phyloP scores from a whole-genome alignment of 768 basidiomycete genomes.

The Chalciporus pseudorubinellus region DNA sequence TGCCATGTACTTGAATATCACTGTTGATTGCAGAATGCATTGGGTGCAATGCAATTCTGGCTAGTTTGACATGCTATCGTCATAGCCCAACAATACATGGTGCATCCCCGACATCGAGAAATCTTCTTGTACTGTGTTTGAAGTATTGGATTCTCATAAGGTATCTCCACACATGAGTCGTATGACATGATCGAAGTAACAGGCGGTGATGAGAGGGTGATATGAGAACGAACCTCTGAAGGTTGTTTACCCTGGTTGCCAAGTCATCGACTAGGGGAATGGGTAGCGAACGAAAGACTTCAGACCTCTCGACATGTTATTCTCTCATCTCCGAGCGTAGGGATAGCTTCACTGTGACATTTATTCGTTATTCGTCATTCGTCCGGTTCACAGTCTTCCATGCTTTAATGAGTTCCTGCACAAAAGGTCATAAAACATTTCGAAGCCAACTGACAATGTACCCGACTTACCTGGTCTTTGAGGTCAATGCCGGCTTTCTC shows the following conservation, averaged over 20 bases:
- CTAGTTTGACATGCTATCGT: no score
- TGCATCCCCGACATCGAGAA: not conserved
- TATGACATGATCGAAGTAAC: not conserved
- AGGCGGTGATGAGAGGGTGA: not conserved
- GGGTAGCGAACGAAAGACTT: not conserved
- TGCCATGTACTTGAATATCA: no score
- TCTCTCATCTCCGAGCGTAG: no score
- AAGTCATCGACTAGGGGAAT: not conserved
- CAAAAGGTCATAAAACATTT: not conserved
- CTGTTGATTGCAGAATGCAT: not conserved
- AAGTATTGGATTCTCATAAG: not conserved
- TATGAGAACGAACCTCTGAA: not conserved
- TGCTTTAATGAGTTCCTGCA: conserved; percentile 47
- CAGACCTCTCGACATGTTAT: no score
- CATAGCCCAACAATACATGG: no score
- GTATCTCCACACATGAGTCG: no score
- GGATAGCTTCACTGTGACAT: no score
- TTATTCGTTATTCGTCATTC: not conserved
- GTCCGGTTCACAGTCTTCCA: conserved; percentile 26
- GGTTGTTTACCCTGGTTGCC: not conserved
- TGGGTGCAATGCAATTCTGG: no score
- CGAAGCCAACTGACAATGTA: not conserved
- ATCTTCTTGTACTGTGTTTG: not conserved
- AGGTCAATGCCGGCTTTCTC: conserved; percentile 61
- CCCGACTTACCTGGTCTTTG: conserved; percentile 45